phyloP scores from a whole-genome alignment of 164 flowering plant species.

The Platanus orientalis region DNA sequence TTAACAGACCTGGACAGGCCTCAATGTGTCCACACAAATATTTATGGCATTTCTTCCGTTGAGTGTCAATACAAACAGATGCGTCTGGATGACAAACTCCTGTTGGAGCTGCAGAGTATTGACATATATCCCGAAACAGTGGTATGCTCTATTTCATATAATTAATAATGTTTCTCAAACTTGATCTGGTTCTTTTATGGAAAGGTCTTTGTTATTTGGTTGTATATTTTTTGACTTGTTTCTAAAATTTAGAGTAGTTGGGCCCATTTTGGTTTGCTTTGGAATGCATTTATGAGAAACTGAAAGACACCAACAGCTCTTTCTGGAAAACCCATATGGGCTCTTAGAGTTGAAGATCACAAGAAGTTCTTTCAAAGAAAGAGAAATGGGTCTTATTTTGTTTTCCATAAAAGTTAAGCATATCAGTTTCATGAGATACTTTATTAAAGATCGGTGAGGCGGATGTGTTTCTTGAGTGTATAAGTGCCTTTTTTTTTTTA shows the following conservation, averaged over 20 bases:
- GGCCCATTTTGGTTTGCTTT: not conserved
- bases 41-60: conserved; percentile 27
- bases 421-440: no score
- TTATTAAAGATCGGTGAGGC: no score
- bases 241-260: not conserved
- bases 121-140: conserved; percentile 66
- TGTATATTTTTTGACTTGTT: not conserved
- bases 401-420: no score
- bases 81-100: conserved; percentile 55
- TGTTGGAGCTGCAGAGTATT: conserved; percentile 76
- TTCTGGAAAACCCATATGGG: no score
- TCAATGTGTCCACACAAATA: conserved; percentile 22
- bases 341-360: no score
- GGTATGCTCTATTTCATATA: conserved; percentile 41
- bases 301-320: no score
- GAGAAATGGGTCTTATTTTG: no score
- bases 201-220: conserved; percentile 4
- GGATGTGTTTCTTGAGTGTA: no score
- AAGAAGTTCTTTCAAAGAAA: no score
- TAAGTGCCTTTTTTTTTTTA: no score
- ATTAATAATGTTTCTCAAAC: not conserved
- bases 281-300: no score
- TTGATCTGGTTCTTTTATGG: no score
- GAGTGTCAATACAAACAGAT: conserved; percentile 53
- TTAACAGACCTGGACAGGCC: conserved; percentile 29